These are phyloP conservation scores for Skeletonema tropicum DNA, from an alignment of 108 stramenopile species.

Conservation along the genomic window DNA sequence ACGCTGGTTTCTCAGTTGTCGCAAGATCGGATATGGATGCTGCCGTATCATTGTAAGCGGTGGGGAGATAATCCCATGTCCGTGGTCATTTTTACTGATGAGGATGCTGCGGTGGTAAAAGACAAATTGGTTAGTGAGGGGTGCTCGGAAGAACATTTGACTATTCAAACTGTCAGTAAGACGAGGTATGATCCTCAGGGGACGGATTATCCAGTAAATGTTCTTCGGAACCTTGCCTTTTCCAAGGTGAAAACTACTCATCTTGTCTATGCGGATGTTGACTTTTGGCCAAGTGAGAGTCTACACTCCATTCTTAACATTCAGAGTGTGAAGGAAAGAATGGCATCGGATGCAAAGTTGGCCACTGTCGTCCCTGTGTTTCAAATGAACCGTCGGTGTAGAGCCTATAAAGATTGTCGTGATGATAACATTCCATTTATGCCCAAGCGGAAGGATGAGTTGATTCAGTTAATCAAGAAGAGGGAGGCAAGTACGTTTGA, in stretches of 20 bases:
- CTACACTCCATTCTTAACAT: conserved; percentile 56
- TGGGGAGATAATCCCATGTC: conserved; percentile 72
- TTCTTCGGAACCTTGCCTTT: conserved; percentile 85
- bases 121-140: conserved; percentile 31
- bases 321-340: conserved; percentile 33
- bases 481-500: conserved; percentile 66
- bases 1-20: conserved; percentile 81
- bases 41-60: conserved; percentile 76
- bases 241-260: conserved; percentile 65
- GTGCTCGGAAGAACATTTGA: conserved; percentile 40
- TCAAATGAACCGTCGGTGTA: conserved; percentile 69
- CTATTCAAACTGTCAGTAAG: conserved; percentile 48
- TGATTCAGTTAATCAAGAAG: conserved; percentile 37
- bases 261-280: conserved; percentile 88
- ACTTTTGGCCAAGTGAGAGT: conserved; percentile 82
- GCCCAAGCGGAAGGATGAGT: conserved; percentile 51
- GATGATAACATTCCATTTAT: conserved; percentile 68
- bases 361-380: conserved; percentile 85
- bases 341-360: conserved; percentile 52
- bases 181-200: conserved; percentile 43
- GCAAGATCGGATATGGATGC: conserved; percentile 81
- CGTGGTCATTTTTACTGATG: conserved; percentile 69
- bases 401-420: conserved; percentile 59
- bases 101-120: conserved; percentile 30
- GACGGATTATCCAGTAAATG: conserved; percentile 90